phyloP scores from a whole-genome alignment of 2,329 filamentous ascomycete species.

The Microsporum canis region DNA sequence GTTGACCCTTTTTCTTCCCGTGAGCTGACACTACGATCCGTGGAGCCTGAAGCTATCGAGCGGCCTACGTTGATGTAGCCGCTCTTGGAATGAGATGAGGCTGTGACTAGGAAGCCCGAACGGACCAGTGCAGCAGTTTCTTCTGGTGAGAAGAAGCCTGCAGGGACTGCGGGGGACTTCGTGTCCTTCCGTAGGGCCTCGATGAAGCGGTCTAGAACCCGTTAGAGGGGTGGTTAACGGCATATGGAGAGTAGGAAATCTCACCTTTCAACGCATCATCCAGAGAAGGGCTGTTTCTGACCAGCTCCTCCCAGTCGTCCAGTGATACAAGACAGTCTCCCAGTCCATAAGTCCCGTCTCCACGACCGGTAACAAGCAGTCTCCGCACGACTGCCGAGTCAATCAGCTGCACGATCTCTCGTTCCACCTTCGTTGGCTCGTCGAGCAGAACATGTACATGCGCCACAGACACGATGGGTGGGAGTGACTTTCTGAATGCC shows the following conservation, averaged over 20 bases:
- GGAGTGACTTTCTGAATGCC: conserved; percentile 44
- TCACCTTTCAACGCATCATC: conserved; percentile 27
- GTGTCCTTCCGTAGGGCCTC: conserved; percentile 37
- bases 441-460: conserved; percentile 49
- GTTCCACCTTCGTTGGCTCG: conserved; percentile 48
- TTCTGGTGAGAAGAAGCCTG: conserved; percentile 33
- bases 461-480: conserved; percentile 48
- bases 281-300: conserved; percentile 27
- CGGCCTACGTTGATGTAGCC: conserved; percentile 34
- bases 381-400: conserved; percentile 42
- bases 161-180: conserved; percentile 37
- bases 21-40: conserved; percentile 1
- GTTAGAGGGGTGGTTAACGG: neutral
- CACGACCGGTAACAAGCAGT: conserved; percentile 46
- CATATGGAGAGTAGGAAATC: neutral
- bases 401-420: conserved; percentile 46
- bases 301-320: conserved; percentile 40
- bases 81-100: conserved; percentile 31
- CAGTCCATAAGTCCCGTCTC: conserved; percentile 43
- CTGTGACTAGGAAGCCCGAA: conserved; percentile 45
- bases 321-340: conserved; percentile 49
- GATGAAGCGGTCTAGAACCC: conserved; percentile 39
- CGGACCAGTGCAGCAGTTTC: conserved; percentile 41
- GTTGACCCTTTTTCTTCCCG: conserved; percentile 21
- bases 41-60: conserved; percentile 17